A percentile compares a stretch with the other conserved stretches of the same genome.
Evolutionary conservation across 345 rosid genomes (phyloP).

Genomic region (Erucastrum elatum): DNA sequence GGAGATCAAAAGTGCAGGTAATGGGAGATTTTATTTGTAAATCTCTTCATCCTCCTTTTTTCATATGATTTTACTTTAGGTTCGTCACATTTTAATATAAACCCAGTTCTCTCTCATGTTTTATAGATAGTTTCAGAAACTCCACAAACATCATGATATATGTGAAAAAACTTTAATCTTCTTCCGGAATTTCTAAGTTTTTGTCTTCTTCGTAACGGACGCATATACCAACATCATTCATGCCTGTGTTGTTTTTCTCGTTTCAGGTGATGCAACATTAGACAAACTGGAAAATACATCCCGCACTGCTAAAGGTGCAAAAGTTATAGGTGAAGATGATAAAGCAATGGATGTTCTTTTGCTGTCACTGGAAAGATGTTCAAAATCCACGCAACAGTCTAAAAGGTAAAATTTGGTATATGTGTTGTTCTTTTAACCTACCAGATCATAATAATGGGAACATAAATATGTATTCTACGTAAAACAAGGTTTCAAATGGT

Average conservation of each 20-base stretch:
- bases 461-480: not conserved
- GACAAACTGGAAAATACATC: constrained; percentile 82
- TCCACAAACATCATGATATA: constrained; percentile 6
- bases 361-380: constrained; percentile 72
- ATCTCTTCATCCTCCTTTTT: not conserved
- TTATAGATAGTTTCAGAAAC: constrained; percentile 5
- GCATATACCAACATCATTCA: constrained; percentile 1
- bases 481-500: constrained; percentile 13
- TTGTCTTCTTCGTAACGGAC: constrained; percentile 3
- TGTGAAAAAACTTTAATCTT: constrained; percentile 6
- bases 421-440: not conserved
- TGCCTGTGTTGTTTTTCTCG: constrained; percentile 6
- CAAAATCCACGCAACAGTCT: constrained; percentile 55
- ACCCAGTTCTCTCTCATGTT: not conserved
- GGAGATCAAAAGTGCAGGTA: constrained; percentile 65
- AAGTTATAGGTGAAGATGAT: constrained; percentile 69
- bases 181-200: not conserved
- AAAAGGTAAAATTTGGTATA: constrained; percentile 50
- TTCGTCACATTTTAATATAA: constrained; percentile 15
- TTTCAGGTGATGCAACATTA: constrained; percentile 61
- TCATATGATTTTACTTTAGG: constrained; percentile 1
- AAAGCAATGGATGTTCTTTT: constrained; percentile 62
- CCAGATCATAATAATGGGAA: not conserved
- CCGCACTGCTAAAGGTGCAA: constrained; percentile 87
- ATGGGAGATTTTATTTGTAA: constrained; percentile 3